Evolutionary conservation across 139 green algal genomes (phyloP).

Genomic region (Edaphochlamys debaryana): DNA sequence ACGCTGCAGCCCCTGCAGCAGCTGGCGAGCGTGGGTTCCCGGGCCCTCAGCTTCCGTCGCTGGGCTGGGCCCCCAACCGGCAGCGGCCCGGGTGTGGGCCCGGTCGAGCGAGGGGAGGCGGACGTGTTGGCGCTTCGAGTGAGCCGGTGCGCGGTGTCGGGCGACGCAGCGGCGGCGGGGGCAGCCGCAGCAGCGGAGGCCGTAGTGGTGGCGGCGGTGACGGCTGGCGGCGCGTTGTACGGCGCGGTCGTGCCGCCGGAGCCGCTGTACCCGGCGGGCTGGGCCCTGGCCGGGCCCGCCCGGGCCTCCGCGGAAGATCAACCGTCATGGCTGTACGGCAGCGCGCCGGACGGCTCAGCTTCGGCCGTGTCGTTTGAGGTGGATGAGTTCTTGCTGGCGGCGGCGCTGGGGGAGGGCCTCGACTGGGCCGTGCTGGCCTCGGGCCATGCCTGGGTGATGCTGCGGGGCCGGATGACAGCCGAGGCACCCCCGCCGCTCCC

Average conservation of each 20-base stretch:
- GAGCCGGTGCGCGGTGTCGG: not conserved
- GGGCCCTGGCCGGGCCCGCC: not conserved
- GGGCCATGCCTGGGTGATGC: conserved; percentile 9
- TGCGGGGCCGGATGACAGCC: not conserved
- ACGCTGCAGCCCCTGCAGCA: conserved; percentile 17
- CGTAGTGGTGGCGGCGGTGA: not conserved
- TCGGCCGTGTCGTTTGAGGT: not conserved
- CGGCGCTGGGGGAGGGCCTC: not conserved
- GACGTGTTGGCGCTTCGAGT: not conserved
- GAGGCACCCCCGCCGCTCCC: not conserved
- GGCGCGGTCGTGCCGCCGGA: conserved; percentile 17
- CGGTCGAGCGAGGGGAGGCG: not conserved
- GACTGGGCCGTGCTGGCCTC: conserved; percentile 10
- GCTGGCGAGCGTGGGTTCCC: not conserved
- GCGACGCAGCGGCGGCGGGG: not conserved
- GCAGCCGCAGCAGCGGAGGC: not conserved
- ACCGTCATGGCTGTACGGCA: not conserved
- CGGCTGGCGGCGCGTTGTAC: conserved; percentile 5
- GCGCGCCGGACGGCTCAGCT: not conserved
- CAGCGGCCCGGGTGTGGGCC: not conserved
- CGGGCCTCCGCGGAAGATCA: not conserved
- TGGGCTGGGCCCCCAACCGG: not conserved
- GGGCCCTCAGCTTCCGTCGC: not conserved
- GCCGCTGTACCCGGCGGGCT: not conserved
- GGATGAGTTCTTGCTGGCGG: conserved; percentile 17